These are phyloP conservation scores for Casuarina equisetifolia DNA, from an alignment of 306 rosid genomes.

Conservation along the genomic window DNA sequence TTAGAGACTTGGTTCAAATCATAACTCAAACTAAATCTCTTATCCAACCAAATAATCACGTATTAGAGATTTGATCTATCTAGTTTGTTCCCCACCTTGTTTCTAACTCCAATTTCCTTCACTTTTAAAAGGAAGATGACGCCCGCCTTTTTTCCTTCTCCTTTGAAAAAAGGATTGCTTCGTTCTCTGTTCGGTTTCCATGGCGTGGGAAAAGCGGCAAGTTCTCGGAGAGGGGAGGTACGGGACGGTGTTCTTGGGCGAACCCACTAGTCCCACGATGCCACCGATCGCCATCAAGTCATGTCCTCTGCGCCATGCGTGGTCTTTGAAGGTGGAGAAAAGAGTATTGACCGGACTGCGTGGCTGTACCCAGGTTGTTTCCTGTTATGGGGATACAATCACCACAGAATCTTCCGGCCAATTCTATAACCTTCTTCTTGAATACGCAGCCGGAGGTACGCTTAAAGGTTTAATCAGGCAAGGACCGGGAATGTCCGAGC, in stretches of 20 bases:
- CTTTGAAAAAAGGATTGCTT: too few relatives aligned
- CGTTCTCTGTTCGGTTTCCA: slow-evolving; percentile 20
- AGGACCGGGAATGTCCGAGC: background rate
- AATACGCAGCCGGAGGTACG: slow-evolving; percentile 6
- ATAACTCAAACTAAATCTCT: too few relatives aligned
- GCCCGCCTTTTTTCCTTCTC: too few relatives aligned
- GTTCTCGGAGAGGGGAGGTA: background rate
- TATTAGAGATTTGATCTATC: too few relatives aligned
- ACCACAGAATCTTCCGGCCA: background rate
- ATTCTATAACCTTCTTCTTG: background rate
- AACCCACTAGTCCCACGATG: background rate
- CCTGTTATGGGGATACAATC: background rate
- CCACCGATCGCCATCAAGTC: background rate
- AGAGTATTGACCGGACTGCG: background rate
- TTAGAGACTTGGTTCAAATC: too few relatives aligned
- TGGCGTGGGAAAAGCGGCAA: background rate
- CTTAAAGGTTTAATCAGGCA: background rate
- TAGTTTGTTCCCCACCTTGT: too few relatives aligned
- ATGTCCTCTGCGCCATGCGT: background rate
- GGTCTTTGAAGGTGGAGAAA: background rate
- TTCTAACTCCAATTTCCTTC: too few relatives aligned
- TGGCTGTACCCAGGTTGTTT: background rate
- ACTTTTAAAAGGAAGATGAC: too few relatives aligned
- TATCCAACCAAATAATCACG: too few relatives aligned
- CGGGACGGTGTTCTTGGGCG: background rate